These are phyloP conservation scores for Micractinium sp. DNA, from an alignment of 139 green algal genomes.

Conservation along the genomic window DNA sequence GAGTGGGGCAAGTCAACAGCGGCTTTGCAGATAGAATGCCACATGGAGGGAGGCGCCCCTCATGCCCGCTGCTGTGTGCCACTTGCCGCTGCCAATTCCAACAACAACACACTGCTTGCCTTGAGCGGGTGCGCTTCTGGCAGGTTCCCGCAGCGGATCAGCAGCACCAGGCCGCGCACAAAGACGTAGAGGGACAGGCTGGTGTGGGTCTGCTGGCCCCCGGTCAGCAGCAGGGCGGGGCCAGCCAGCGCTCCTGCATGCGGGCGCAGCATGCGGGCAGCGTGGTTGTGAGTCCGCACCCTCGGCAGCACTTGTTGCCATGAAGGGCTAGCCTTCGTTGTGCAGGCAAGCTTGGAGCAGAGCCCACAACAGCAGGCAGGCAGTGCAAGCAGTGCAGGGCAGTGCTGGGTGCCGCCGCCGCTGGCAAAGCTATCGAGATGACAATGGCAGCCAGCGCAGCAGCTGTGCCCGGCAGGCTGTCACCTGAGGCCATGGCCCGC, in stretches of 20 bases:
- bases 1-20: too few species aligned
- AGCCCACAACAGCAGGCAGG: not conserved
- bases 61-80: too few species aligned
- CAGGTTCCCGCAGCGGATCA: conserved; percentile 90
- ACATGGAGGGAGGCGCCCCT: too few species aligned
- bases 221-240: conserved; percentile 81
- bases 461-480: too few species aligned
- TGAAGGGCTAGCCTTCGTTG: too few species aligned
- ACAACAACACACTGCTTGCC: not conserved
- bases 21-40: too few species aligned
- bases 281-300: not conserved
- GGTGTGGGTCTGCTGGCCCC: conserved; percentile 73
- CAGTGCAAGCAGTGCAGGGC: not conserved
- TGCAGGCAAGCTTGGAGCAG: too few species aligned
- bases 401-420: not conserved
- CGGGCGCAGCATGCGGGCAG: too few species aligned
- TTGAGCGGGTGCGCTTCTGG: conserved; percentile 32
- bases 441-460: not conserved
- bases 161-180: conserved; percentile 77
- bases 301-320: not conserved
- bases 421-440: not conserved
- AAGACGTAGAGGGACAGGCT: conserved; percentile 90
- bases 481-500: conserved; percentile 16
- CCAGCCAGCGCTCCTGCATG: conserved; percentile 78
- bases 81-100: too few species aligned